Evolutionary conservation across 306 rosid genomes (phyloP), one percentile per base, ranked within the genome.

Genomic region (Sicyos baderoa): DNA sequence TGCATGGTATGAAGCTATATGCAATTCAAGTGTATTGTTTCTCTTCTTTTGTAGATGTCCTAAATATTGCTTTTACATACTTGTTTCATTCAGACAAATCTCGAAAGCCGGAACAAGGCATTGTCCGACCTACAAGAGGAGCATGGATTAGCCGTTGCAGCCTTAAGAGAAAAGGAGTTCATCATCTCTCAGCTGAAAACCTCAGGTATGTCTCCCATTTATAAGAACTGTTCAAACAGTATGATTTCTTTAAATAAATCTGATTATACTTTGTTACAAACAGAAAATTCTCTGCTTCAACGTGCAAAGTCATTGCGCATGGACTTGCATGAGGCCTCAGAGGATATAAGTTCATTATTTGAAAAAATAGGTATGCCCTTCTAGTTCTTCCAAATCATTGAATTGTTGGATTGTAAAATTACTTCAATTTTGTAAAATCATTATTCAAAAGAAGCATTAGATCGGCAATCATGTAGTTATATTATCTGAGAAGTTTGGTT

Each of bases 251-350:
- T 22, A 17, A 4, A 60, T 60, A 66, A 14, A 29, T 45, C 55
- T 47, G 42, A 21, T 66, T 14, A 72, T 29, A 29, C 23, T 54
- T 56, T 23, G 74, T 42, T 51, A 54, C 68, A 44, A 72, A 29
- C 91, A 93, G 97, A 89, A 83, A 86, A 84, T 62, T 76, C 83
- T 61, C 76, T 90, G 76, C 73, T 89, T 81, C 89, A 83, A 69
- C 84, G 83, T 61, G 97, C 99, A 55, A 88, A 85, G 85, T 87
- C 83, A 76, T 78, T 93, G 78, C 59, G 91, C 76, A 51, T 52
- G 65, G 93, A 88, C 73, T 80, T 93, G 75, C 87, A 85, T 80
- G 75, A 67, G 51, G 97, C 99, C 54, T 82, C 95, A 9, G 87
- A 86, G 60, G 91, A 86, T 76, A 81, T 90, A 68, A 60, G 58